Conservation (phyloP, 306 rosid species). For the Rubus idaeus region DNA sequence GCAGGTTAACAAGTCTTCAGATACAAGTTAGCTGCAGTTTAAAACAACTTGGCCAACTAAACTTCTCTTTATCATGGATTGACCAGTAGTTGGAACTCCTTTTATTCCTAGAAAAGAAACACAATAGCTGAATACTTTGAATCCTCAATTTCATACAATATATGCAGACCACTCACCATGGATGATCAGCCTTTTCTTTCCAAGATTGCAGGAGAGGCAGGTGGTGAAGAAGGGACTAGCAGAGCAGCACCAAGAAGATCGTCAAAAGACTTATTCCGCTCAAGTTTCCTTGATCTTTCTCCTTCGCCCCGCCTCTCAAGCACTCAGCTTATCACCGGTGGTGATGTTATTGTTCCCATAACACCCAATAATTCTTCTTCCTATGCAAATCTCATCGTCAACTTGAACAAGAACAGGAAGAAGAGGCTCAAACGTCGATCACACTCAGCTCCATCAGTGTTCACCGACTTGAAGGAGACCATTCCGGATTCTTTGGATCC, state of each 20-base stretch:
- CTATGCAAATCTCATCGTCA: constrained; percentile 43
- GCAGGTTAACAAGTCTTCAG: background rate
- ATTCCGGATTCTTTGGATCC: constrained; percentile 33
- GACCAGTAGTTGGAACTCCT: constrained; percentile 24
- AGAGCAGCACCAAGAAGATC: constrained; percentile 25
- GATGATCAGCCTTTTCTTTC: constrained; percentile 45
- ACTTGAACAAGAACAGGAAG: constrained; percentile 34
- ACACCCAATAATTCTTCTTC: constrained; percentile 35
- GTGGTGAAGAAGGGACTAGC: constrained; percentile 22
- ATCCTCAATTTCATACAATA: background rate
- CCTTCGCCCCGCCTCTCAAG: constrained; percentile 24
- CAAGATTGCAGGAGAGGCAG: constrained; percentile 14
- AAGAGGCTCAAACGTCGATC: constrained; percentile 45
- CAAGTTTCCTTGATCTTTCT: constrained; percentile 34
- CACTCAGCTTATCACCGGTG: constrained; percentile 29
- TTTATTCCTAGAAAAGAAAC: background rate
- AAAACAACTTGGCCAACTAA: background rate
- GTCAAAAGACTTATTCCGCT: constrained; percentile 14
- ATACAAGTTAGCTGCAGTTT: background rate
- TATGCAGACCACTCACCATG: constrained; percentile 34
- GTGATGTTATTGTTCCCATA: constrained; percentile 39
- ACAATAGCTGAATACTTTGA: background rate
- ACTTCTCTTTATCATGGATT: background rate
- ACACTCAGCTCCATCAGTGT: constrained; percentile 55
- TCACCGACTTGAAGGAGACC: constrained; percentile 25